These are phyloP conservation scores for Primulina eburnea DNA, from an alignment of 257 asterid species.

Conservation along the genomic window DNA sequence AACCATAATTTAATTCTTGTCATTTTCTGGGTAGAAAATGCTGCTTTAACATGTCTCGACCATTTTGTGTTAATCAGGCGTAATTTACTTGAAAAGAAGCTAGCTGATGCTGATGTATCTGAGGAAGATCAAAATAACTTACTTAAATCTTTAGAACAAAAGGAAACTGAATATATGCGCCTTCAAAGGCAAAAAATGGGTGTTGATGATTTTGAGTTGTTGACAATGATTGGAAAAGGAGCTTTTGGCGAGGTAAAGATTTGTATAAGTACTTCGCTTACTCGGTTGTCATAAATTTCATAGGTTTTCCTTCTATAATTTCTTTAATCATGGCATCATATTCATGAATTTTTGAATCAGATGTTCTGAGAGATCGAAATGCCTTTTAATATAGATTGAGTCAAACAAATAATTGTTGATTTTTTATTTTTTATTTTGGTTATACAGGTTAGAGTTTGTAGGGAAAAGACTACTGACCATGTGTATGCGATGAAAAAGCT, in stretches of 20 bases:
- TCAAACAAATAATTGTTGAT: slow-evolving; percentile 19
- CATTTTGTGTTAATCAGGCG: slow-evolving; percentile 55
- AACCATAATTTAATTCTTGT: slow-evolving; percentile 8
- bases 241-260: slow-evolving; percentile 95
- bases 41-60: slow-evolving; percentile 13
- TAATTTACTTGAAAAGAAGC: slow-evolving; percentile 74
- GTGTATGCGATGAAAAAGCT: slow-evolving; percentile 98
- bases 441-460: slow-evolving; percentile 86
- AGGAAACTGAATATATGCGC: slow-evolving; percentile 99
- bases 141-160: slow-evolving; percentile 81
- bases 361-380: slow-evolving; percentile 7
- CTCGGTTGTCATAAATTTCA: slow-evolving; percentile 13
- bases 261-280: neutral
- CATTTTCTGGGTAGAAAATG: slow-evolving; percentile 11
- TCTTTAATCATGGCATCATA: slow-evolving; percentile 13
- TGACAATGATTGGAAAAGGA: slow-evolving; percentile 98
- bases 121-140: slow-evolving; percentile 95
- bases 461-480: slow-evolving; percentile 86
- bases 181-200: slow-evolving; percentile 98
- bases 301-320: slow-evolving; percentile 3
- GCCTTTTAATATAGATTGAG: neutral
- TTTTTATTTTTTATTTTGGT: slow-evolving; percentile 18
- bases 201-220: slow-evolving; percentile 83
- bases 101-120: slow-evolving; percentile 98
- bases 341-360: slow-evolving; percentile 17